Percentiles rank a stretch among this genome's conserved stretches.
Evolutionary conservation across 2,329 filamentous ascomycete species (phyloP).

Genomic region (Ophiostoma sp.): DNA sequence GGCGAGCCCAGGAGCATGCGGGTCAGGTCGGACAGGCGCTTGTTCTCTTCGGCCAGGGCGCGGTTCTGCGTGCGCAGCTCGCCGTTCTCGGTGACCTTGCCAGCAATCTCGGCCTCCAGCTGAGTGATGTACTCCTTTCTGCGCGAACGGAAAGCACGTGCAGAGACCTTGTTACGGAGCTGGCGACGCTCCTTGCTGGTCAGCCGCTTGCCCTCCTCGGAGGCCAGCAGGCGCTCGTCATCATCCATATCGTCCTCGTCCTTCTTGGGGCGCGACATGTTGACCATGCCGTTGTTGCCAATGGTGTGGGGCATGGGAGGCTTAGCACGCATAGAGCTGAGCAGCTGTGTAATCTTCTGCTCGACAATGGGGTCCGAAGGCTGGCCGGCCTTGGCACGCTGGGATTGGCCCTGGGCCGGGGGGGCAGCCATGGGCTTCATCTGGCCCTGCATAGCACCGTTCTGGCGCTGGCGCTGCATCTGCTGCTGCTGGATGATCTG

Average conservation of each 20-base stretch:
- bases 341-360: conserved; percentile 86
- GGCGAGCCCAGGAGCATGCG: conserved; percentile 75
- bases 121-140: conserved; percentile 98
- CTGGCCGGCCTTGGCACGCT: conserved; percentile 47
- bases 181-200: conserved; percentile 95
- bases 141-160: conserved; percentile 92
- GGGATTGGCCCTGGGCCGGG: conserved; percentile 38
- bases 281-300: conserved; percentile 49
- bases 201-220: conserved; percentile 98
- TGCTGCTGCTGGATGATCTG: conserved; percentile 56
- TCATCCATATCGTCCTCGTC: conserved; percentile 99
- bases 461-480: conserved; percentile 39
- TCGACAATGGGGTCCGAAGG: conserved; percentile 68
- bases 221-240: conserved; percentile 87
- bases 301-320: conserved; percentile 49
- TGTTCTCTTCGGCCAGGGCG: conserved; percentile 77
- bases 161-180: conserved; percentile 97
- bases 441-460: conserved; percentile 37
- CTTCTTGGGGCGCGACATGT: conserved; percentile 69
- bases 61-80: conserved; percentile 77
- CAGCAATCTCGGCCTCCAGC: conserved; percentile 81
- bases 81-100: conserved; percentile 75
- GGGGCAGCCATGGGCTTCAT: conserved; percentile 38
- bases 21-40: conserved; percentile 69
- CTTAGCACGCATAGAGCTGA: conserved; percentile 87